Evolutionary conservation across 805 yeast species (phyloP).

Genomic region (Saccharomycopsis fodiens): DNA sequence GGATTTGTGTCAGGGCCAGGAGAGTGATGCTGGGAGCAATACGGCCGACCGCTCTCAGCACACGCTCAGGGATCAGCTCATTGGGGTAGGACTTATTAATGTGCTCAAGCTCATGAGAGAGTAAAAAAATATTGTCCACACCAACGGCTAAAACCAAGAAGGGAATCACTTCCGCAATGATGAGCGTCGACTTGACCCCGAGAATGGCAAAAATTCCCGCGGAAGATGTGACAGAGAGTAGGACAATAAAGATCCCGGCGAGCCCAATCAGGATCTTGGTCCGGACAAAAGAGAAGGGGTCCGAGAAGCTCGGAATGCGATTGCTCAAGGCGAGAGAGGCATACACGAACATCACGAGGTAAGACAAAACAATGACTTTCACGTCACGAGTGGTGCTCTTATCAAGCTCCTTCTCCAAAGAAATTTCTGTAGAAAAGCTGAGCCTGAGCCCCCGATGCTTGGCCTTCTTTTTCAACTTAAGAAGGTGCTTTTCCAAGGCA

Average conservation of each 20-base stretch:
- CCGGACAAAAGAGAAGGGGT: constrained; percentile 25
- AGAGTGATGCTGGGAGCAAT: constrained; percentile 85
- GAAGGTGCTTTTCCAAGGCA: constrained; percentile 49
- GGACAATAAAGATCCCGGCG: constrained; percentile 76
- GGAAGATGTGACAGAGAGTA: constrained; percentile 72
- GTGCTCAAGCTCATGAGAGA: constrained; percentile 68
- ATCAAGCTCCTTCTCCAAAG: constrained; percentile 77
- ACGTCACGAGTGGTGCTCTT: constrained; percentile 76
- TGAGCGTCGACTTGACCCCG: constrained; percentile 82
- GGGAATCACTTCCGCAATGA: constrained; percentile 95
- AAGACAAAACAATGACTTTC: constrained; percentile 62
- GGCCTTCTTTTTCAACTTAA: constrained; percentile 37
- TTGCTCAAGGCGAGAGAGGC: constrained; percentile 78
- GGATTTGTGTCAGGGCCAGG: constrained; percentile 70
- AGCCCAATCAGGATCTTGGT: constrained; percentile 74
- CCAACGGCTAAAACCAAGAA: constrained; percentile 90
- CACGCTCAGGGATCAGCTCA: constrained; percentile 46
- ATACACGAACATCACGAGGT: constrained; percentile 78
- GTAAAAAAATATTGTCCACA: constrained; percentile 86
- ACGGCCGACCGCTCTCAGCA: constrained; percentile 56
- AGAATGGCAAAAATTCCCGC: constrained; percentile 71
- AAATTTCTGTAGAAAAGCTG: constrained; percentile 74
- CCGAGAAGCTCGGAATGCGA: constrained; percentile 34
- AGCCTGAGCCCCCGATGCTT: constrained; percentile 47
- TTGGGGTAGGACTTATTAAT: constrained; percentile 41